These are phyloP conservation scores for Sparassis latifolia DNA, from an alignment of 1,284 basidiomycete genomes.

Conservation along the genomic window DNA sequence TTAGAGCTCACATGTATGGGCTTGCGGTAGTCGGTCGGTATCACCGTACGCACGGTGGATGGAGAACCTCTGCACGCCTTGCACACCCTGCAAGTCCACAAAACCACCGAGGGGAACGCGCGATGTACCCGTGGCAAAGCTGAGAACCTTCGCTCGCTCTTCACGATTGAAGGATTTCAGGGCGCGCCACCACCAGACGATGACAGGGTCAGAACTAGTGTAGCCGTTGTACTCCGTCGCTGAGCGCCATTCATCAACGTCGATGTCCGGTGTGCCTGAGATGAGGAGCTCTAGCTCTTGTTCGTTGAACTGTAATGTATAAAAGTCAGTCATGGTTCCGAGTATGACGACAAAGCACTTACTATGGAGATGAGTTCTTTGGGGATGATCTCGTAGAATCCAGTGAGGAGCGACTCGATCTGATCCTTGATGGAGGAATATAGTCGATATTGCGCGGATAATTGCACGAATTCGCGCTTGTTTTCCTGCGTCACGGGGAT, in stretches of 20 bases:
- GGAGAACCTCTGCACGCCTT: slow-evolving; percentile 93
- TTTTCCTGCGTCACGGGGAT: slow-evolving; percentile 92
- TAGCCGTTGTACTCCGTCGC: slow-evolving; percentile 91
- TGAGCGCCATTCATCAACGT: slow-evolving; percentile 97
- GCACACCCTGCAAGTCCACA: slow-evolving; percentile 88
- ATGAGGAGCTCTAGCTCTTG: slow-evolving; percentile 97
- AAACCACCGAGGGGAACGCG: slow-evolving; percentile 94
- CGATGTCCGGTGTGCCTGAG: slow-evolving; percentile 96
- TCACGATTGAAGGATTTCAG: slow-evolving; percentile 97
- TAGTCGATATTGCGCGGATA: slow-evolving; percentile 86
- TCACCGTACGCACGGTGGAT: slow-evolving; percentile 93
- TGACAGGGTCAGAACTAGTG: slow-evolving; percentile 83
- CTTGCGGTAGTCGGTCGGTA: slow-evolving; percentile 79
- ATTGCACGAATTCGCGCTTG: slow-evolving; percentile 93
- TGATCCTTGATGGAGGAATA: slow-evolving; percentile 97
- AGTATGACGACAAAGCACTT: slow-evolving; percentile 22
- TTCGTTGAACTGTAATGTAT: slow-evolving; percentile 77
- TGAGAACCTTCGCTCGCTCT: slow-evolving; percentile 91
- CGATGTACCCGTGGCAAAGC: slow-evolving; percentile 95
- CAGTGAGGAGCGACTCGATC: slow-evolving; percentile 84
- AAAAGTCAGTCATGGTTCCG: slow-evolving; percentile 25
- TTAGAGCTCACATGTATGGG: slow-evolving; percentile 73
- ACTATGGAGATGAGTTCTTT: slow-evolving; percentile 79
- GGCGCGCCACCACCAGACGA: slow-evolving; percentile 99
- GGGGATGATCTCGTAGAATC: slow-evolving; percentile 96